Evolutionary conservation across 257 asterid genomes (phyloP).

Genomic region (Primulina tabacum): DNA sequence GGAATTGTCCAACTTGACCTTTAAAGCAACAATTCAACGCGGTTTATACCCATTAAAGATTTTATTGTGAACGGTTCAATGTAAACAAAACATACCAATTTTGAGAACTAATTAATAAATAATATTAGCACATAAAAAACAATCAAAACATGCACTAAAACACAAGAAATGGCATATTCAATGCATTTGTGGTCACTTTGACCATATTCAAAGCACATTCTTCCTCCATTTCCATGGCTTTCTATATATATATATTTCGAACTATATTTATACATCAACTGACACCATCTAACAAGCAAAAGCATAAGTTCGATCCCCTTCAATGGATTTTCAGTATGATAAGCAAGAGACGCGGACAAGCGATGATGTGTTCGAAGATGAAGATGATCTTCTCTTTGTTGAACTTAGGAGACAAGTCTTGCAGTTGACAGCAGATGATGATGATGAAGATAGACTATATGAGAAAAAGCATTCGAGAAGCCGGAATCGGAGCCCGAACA

Average conservation of each 20-base stretch:
- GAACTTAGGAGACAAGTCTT: conserved; percentile 53
- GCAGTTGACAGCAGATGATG: conserved; percentile 57
- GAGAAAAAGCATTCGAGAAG: conserved; percentile 7
- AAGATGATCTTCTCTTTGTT: conserved; percentile 53
- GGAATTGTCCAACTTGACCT: neutral
- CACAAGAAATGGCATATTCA: neutral
- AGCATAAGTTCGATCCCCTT: neutral
- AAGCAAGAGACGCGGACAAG: conserved; percentile 23
- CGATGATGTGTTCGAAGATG: conserved; percentile 36
- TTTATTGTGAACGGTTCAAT: neutral
- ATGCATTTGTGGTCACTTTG: neutral
- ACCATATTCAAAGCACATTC: neutral
- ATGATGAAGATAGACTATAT: conserved; percentile 2
- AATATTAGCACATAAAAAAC: neutral
- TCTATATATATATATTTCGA: conserved; percentile 19
- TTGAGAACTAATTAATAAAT: neutral
- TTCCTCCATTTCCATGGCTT: neutral
- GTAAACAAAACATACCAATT: neutral
- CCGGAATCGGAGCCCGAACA: conserved; percentile 17
- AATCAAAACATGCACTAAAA: neutral
- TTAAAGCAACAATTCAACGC: neutral
- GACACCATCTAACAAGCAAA: conserved; percentile 8
- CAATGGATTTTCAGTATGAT: conserved; percentile 34
- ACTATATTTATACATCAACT: neutral
- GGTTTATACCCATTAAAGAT: neutral